Base-by-base conservation (phyloP, 345 rosid species). In the Streptanthus diversifolius region DNA sequence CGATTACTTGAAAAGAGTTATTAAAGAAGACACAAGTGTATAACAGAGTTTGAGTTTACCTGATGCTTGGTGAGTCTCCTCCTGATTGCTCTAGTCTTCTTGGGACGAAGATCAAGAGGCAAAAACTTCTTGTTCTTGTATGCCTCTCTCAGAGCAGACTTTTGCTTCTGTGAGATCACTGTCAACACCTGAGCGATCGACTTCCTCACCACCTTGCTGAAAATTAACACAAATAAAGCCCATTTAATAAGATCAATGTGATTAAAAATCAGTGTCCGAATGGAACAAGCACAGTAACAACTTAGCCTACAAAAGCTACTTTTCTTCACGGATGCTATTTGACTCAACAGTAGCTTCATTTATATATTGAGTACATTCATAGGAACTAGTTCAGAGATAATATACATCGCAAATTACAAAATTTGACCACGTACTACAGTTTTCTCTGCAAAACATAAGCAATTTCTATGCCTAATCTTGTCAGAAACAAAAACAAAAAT, bases 31-130 rank as follows among this genome's bases (percentile, higher is more conserved):
- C 39, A 48, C 21, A 48, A 0, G 22, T 12, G 22, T 32, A 5
- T 0, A 33, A 15, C 5, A 13, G 40, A 32, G 9, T 30, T 10
- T n/a, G 43, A 18, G 5, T 45, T 24, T 71, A 91, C 98, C 96
- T 93, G 98, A 68, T 88, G 89, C 82, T 90, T 93, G 66, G 98
- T 90, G 43, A 93, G 97, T 80, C 85, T 85, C 68, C 98, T 85
- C 48, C 97, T 90, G 75, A 93, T 93, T 33, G 93, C 97, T 65
- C 96, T 80, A 70, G 98, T 93, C 90, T 93, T 93, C 89, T 93
- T 93, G 66, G 96, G 93, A 63, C 98, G 97, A 45, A 93, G 82
- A 78, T 93, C 98, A 5, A 93, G 97, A 0, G 98, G 98, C 82
- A 90, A 63, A 40, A 80, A 80, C 77, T 87, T 90, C 86, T 88